phyloP scores from a whole-genome alignment of 768 basidiomycete genomes.

The Strobilomyces dryophilus region DNA sequence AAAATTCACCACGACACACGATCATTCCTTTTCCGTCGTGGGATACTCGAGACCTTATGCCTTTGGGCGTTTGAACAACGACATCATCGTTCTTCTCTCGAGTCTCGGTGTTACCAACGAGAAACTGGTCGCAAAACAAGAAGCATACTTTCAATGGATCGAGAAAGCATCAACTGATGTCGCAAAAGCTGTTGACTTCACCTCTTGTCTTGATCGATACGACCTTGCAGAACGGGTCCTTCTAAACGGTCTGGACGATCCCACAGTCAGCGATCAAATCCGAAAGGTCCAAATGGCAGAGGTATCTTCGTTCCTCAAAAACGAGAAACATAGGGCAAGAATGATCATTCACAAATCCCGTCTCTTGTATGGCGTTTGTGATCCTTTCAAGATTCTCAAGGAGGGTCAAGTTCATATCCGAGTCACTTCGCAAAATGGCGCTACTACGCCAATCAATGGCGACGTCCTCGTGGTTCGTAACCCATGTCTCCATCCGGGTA shows the following conservation, averaged over 20 bases:
- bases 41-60: constrained; percentile 59
- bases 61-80: constrained; percentile 66
- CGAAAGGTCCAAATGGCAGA: constrained; percentile 45
- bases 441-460: constrained; percentile 51
- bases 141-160: constrained; percentile 59
- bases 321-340: constrained; percentile 49
- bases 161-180: constrained; percentile 43
- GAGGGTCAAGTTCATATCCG: constrained; percentile 65
- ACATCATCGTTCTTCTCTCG: constrained; percentile 61
- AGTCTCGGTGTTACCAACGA: constrained; percentile 59
- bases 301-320: constrained; percentile 48
- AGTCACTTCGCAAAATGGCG: constrained; percentile 50
- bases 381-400: constrained; percentile 57
- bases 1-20: constrained; percentile 55
- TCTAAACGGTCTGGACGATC: constrained; percentile 50
- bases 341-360: constrained; percentile 63
- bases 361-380: constrained; percentile 62
- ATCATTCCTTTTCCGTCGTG: constrained; percentile 64
- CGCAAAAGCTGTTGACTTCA: constrained; percentile 51
- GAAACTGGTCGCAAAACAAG: constrained; percentile 50
- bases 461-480: constrained; percentile 65
- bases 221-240: constrained; percentile 49
- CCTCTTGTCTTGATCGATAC: constrained; percentile 47
- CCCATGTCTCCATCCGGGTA: constrained; percentile 66
- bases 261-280: constrained; percentile 38